These are phyloP conservation scores for Citrus unshiu DNA, from an alignment of 345 rosid species.

Conservation along the genomic window DNA sequence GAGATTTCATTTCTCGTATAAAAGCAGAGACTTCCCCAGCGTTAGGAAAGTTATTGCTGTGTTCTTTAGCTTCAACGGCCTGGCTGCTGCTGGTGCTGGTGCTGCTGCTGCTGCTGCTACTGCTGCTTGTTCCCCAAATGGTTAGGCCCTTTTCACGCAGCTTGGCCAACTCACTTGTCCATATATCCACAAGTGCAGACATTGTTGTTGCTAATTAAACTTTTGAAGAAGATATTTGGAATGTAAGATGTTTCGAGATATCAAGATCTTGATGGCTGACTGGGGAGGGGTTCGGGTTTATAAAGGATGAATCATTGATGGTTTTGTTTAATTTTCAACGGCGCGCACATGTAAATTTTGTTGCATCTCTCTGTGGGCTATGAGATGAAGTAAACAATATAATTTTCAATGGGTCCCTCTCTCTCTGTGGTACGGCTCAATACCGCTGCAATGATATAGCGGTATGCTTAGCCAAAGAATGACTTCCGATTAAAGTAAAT, in stretches of 20 bases:
- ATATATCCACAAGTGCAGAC: slow-evolving; percentile 48
- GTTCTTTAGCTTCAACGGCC: too few species aligned
- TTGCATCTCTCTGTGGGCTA: background rate
- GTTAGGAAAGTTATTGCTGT: too few species aligned
- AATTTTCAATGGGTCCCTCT: background rate
- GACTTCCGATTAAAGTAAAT: too few species aligned
- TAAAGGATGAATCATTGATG: background rate
- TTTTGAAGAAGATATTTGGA: too few species aligned
- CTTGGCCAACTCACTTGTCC: slow-evolving; percentile 36
- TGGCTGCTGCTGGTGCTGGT: too few species aligned
- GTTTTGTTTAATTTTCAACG: background rate
- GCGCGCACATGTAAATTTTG: background rate
- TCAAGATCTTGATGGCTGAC: too few species aligned
- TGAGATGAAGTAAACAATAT: background rate
- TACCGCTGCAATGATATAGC: background rate
- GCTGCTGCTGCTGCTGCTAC: too few species aligned
- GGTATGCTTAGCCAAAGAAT: too few species aligned
- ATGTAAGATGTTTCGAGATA: too few species aligned
- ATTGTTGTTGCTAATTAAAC: slow-evolving; percentile 8
- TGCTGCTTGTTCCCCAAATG: background rate
- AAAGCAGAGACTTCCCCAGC: background rate
- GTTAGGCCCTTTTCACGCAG: slow-evolving; percentile 33
- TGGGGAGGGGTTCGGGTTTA: too few species aligned
- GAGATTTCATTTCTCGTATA: background rate
- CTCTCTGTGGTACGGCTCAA: background rate